Conservation (phyloP, 2,329 filamentous ascomycete genomes). For the Talaromyces sp. region DNA sequence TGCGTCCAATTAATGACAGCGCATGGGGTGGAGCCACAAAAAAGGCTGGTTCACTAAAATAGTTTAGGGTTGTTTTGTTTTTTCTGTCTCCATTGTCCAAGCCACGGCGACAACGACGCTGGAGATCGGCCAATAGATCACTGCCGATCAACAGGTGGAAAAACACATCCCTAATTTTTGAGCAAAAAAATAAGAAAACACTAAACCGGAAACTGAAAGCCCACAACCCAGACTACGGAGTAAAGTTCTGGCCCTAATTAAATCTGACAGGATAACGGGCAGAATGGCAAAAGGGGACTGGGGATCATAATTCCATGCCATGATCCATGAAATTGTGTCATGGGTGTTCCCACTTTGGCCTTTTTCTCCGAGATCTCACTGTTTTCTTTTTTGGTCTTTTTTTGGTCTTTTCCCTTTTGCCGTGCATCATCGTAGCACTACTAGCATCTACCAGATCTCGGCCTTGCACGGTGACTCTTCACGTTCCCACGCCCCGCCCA, state of each 20-base stretch:
- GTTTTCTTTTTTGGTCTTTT: neutral
- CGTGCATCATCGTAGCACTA: neutral
- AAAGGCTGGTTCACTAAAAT: neutral
- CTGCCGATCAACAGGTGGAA: neutral
- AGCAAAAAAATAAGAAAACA: neutral
- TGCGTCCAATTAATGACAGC: neutral
- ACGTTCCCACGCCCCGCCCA: neutral
- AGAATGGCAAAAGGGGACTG: neutral
- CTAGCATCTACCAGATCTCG: neutral
- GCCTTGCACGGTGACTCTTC: neutral
- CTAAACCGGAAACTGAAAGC: neutral
- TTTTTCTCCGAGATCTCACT: neutral
- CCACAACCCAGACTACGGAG: neutral
- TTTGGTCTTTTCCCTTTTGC: neutral
- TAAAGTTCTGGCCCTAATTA: neutral
- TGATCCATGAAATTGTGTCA: neutral
- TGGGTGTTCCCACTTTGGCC: neutral
- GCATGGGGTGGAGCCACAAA: neutral
- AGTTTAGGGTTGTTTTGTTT: neutral
- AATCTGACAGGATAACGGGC: neutral
- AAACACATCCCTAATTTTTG: neutral
- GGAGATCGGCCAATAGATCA: neutral
- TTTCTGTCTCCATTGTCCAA: neutral
- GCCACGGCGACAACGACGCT: neutral
- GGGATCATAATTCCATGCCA: neutral